Conservation (phyloP, 2,329 filamentous ascomycete species). For the Talaromyces piceae region DNA sequence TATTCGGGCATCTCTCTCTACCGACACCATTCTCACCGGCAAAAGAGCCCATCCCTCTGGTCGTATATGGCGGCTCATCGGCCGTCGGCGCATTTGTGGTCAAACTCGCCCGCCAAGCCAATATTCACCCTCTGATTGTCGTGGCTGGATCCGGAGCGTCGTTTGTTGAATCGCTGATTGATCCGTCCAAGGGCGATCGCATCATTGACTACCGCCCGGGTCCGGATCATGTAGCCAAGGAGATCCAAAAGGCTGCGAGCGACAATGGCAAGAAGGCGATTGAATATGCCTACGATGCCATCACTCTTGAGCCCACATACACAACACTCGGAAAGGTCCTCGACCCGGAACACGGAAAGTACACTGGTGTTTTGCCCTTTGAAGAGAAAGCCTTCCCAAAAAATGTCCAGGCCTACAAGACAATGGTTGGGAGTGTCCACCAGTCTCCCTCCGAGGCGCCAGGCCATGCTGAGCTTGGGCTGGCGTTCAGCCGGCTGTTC, state of each 20-base stretch:
- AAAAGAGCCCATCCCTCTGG: constrained; percentile 28
- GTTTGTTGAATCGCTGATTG: constrained; percentile 47
- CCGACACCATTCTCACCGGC: constrained; percentile 44
- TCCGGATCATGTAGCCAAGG: constrained; percentile 43
- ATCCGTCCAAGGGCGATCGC: constrained; percentile 47
- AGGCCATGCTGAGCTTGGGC: constrained; percentile 21
- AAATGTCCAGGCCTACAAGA: constrained; percentile 29
- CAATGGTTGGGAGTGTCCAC: constrained; percentile 28
- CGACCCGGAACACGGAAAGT: constrained; percentile 23
- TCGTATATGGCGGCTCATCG: constrained; percentile 45
- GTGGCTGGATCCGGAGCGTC: constrained; percentile 48
- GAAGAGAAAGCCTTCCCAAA: constrained; percentile 35
- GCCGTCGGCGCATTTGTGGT: constrained; percentile 53
- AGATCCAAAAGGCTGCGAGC: constrained; percentile 34
- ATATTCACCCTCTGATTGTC: constrained; percentile 56
- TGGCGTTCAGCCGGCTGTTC: constrained; percentile 39
- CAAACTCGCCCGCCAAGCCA: constrained; percentile 47
- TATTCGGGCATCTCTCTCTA: constrained; percentile 42
- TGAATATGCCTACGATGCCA: constrained; percentile 51
- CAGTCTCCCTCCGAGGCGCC: neutral
- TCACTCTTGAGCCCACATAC: constrained; percentile 46
- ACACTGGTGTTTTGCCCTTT: neutral
- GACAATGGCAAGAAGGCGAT: constrained; percentile 21
- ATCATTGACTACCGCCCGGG: constrained; percentile 56
- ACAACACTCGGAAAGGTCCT: constrained; percentile 41